Evolutionary conservation across 257 asterid genomes (phyloP).

Genomic region (Solanum pennellii): DNA sequence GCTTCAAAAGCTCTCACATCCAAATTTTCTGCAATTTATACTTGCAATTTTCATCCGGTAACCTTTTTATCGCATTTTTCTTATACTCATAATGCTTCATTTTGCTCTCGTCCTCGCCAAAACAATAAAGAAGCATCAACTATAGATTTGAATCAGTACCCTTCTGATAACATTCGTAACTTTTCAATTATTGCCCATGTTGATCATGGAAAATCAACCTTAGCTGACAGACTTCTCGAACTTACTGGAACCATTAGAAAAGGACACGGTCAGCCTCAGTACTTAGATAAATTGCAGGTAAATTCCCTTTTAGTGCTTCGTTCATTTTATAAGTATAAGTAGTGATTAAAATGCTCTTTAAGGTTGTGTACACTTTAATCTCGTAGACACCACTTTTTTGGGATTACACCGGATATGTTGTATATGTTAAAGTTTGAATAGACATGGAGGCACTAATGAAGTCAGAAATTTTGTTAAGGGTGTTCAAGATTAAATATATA

Average conservation of each 20-base stretch:
- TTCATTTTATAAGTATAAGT: background rate
- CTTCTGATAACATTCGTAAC: slow-evolving; percentile 75
- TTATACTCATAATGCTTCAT: slow-evolving; percentile 46
- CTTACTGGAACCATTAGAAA: slow-evolving; percentile 87
- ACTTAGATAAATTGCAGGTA: slow-evolving; percentile 93
- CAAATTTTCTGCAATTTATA: slow-evolving; percentile 8
- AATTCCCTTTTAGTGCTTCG: background rate
- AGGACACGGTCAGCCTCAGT: slow-evolving; percentile 98
- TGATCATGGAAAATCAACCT: slow-evolving; percentile 97
- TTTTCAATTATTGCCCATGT: slow-evolving; percentile 96
- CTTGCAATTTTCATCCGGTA: background rate
- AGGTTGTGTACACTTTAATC: background rate
- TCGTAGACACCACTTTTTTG: background rate
- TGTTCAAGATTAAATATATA: no score
- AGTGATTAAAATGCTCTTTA: background rate
- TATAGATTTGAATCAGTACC: slow-evolving; percentile 61
- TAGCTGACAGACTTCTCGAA: slow-evolving; percentile 97
- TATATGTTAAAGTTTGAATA: background rate
- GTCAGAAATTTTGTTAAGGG: background rate
- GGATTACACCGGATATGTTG: background rate
- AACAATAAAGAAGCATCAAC: slow-evolving; percentile 26
- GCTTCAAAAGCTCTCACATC: slow-evolving; percentile 29
- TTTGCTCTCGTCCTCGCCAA: slow-evolving; percentile 63
- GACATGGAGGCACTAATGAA: background rate
- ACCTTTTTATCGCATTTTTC: slow-evolving; percentile 5